phyloP scores from a whole-genome alignment of 768 basidiomycete species.

The button mushroom (Agaricus bisporus) region DNA sequence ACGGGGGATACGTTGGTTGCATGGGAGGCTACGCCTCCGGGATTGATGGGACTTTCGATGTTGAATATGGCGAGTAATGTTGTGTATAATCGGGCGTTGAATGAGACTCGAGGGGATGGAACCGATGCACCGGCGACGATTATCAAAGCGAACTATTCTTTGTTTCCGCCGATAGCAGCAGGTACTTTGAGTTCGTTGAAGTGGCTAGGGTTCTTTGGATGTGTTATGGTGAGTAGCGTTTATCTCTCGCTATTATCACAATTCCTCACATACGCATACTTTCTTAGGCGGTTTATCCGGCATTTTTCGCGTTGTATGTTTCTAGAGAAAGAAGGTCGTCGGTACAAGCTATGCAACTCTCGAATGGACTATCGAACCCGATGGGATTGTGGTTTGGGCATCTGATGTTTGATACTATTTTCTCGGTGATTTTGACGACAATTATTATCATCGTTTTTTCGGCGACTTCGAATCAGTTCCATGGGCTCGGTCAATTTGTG shows the following conservation, averaged over 20 bases:
- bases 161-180: conserved; percentile 50
- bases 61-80: conserved; percentile 67
- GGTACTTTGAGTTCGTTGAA: conserved; percentile 58
- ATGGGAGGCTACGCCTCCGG: conserved; percentile 64
- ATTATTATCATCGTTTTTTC: conserved; percentile 61
- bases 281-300: conserved; percentile 68
- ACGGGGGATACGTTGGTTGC: conserved; percentile 53
- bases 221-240: conserved; percentile 49
- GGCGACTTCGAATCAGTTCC: conserved; percentile 52
- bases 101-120: conserved; percentile 26
- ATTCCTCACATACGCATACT: neutral
- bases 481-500: conserved; percentile 62
- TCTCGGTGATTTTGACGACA: conserved; percentile 53
- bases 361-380: conserved; percentile 67
- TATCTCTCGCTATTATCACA: neutral
- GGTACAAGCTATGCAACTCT: conserved; percentile 79
- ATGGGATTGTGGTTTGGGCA: conserved; percentile 76
- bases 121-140: conserved; percentile 31
- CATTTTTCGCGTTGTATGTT: conserved; percentile 76
- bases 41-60: conserved; percentile 50
- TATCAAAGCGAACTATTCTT: conserved; percentile 51
- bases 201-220: conserved; percentile 73
- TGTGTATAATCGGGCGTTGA: conserved; percentile 57
- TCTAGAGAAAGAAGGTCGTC: conserved; percentile 64
- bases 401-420: conserved; percentile 64